These are phyloP conservation scores for Eutrema yunnanense DNA, from an alignment of 345 rosid species.

Conservation along the genomic window DNA sequence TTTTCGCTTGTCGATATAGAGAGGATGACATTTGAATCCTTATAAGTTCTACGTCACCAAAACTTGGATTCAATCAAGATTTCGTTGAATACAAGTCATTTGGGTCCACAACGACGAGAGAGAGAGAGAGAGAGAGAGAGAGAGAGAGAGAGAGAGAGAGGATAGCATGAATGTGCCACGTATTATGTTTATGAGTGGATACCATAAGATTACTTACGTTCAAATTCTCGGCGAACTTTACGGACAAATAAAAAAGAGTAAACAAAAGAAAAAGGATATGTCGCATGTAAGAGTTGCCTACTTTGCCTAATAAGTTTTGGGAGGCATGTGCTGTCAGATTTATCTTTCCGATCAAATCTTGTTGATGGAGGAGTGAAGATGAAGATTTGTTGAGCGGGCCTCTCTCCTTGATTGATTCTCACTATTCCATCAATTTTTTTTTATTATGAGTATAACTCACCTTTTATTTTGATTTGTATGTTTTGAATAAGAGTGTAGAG, in stretches of 20 bases:
- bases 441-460: neutral
- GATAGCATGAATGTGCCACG: neutral
- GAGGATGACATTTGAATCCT: neutral
- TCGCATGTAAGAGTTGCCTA: constrained; percentile 4
- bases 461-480: neutral
- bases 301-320: constrained; percentile 7
- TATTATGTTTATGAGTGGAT: neutral
- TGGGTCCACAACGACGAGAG: neutral
- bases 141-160: neutral
- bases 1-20: no score
- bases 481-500: neutral
- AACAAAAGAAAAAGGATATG: constrained; percentile 6
- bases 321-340: constrained; percentile 32
- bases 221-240: constrained; percentile 13
- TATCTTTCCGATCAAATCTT: constrained; percentile 20
- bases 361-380: constrained; percentile 15
- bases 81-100: neutral
- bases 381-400: constrained; percentile 10
- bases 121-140: neutral
- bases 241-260: neutral
- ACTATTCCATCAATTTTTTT: neutral
- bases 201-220: neutral
- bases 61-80: neutral
- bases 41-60: neutral
- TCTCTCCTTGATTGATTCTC: constrained; percentile 23